Conservation (phyloP, 345 rosid genomes). For the Salix arbutifolia region DNA sequence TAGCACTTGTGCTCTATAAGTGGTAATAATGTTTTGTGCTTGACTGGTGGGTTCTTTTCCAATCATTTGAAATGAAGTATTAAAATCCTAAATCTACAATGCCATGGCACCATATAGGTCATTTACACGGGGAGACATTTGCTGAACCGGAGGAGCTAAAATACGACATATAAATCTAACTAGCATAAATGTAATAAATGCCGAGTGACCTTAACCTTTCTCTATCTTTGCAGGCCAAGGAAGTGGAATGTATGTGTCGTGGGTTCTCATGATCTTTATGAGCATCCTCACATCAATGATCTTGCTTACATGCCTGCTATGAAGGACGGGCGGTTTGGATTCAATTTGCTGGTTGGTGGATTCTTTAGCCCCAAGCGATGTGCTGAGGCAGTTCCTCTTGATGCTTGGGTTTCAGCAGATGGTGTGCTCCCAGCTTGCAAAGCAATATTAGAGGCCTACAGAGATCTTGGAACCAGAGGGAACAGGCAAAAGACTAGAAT, state of each 20-base stretch:
- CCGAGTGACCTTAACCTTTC: neutral
- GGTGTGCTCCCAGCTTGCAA: constrained; percentile 67
- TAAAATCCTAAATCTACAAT: too few relatives aligned
- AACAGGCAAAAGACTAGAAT: constrained; percentile 88
- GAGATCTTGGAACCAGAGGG: constrained; percentile 88
- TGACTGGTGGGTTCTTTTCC: too few relatives aligned
- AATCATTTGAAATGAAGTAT: too few relatives aligned
- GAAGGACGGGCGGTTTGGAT: constrained; percentile 71
- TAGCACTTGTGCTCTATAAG: too few relatives aligned
- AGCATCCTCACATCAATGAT: constrained; percentile 97
- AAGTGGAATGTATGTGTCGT: constrained; percentile 95
- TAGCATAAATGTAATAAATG: too few relatives aligned
- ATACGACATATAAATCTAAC: too few relatives aligned
- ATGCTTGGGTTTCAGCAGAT: constrained; percentile 87
- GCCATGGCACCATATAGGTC: too few relatives aligned
- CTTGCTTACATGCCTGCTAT: constrained; percentile 92
- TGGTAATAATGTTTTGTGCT: too few relatives aligned
- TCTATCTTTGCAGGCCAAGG: constrained; percentile 58
- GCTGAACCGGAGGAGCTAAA: too few relatives aligned
- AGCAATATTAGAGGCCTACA: constrained; percentile 72
- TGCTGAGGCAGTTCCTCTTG: constrained; percentile 87
- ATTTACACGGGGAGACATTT: too few relatives aligned
- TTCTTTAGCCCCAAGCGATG: constrained; percentile 89
- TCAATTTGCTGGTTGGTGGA: constrained; percentile 90
- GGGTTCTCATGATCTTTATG: constrained; percentile 92